Base-by-base conservation (phyloP, 345 rosid genomes). In the Linum lewisii region DNA sequence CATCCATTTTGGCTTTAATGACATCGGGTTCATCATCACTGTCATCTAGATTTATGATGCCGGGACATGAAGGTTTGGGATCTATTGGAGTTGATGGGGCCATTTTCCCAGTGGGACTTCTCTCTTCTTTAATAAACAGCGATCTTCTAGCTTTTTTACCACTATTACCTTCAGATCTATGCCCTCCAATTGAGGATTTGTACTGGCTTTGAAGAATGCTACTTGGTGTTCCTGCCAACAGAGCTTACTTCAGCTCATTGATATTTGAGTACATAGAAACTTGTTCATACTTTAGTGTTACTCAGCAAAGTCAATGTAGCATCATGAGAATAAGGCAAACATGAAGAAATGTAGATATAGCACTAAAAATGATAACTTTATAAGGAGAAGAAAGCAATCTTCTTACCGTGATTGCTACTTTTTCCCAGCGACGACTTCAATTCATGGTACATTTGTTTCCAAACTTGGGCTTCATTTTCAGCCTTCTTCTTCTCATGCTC, bases 371-470 rank as follows among this genome's bases (percentile, higher is more conserved):
- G 34, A 29, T 4, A 29, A 29, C 34, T 29, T 29, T 3, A 29
- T 3, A 4, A 50, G n/a, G 66, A 73, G 51, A 63, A 58, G 38
- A 69, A 20, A 55, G 23, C 58, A 21, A 66, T 36, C 24, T 51
- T 53, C 37, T 73, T 42, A 56, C 23, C 49, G n/a, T 26, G 22
- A 20, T 5, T 6, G 63, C 51, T 6, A 25, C 34, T 19, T 51
- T 15, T n/a, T 20, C 25, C 36, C 45, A 20, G 63, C 26, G 58
- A 8, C 18, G 67, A 74, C 59, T 69, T 76, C 64, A 90, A 66
- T 50, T 76, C 80, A 75, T 61, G 72, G 59, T 70, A 78, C 75
- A 72, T 83, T 25, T 20, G 58, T 73, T 79, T 90, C 90, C 88
- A 83, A 19, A 45, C 47, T 68, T 73, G 72, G 18, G 72, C 70